Conservation (phyloP, 192 early-diverging fungal species). For the Spizellomyces sp. region DNA sequence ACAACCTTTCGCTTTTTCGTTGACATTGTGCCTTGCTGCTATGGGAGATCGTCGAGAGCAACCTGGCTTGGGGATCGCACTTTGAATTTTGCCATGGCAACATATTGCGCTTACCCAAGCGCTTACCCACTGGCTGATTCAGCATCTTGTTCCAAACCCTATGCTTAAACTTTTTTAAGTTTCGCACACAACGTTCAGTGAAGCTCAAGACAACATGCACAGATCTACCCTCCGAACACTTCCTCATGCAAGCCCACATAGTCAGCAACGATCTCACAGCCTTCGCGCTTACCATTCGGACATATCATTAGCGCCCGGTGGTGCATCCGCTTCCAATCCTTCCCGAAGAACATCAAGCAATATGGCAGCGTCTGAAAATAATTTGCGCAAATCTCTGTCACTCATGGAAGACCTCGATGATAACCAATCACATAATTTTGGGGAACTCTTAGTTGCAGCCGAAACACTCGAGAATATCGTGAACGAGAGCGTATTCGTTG, state of each 20-base stretch:
- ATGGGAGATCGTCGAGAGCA: no score
- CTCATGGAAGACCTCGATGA: conserved; percentile 37
- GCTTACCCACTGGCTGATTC: no score
- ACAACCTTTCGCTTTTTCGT: neutral
- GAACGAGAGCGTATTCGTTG: conserved; percentile 47
- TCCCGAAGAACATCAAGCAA: conserved; percentile 5
- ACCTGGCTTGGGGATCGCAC: neutral
- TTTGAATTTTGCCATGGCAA: neutral
- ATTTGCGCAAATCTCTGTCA: conserved; percentile 24
- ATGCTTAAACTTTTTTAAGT: no score
- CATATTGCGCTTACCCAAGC: no score
- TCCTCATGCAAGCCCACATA: no score
- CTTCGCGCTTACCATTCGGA: conserved; percentile 38
- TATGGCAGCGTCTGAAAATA: conserved; percentile 7
- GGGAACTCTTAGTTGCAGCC: conserved; percentile 47
- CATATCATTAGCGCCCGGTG: conserved; percentile 27
- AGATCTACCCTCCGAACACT: no score
- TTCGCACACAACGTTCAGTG: no score
- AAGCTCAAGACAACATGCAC: no score
- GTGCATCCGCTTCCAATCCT: conserved; percentile 9
- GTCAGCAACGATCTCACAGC: conserved; percentile 8
- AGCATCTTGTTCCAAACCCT: no score
- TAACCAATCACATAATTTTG: conserved; percentile 23
- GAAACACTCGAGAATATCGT: conserved; percentile 57
- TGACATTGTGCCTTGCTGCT: no score